These are phyloP conservation scores for Calamus simplicifolius DNA, from an alignment of 176 grass and related monocot genomes.

Conservation along the genomic window DNA sequence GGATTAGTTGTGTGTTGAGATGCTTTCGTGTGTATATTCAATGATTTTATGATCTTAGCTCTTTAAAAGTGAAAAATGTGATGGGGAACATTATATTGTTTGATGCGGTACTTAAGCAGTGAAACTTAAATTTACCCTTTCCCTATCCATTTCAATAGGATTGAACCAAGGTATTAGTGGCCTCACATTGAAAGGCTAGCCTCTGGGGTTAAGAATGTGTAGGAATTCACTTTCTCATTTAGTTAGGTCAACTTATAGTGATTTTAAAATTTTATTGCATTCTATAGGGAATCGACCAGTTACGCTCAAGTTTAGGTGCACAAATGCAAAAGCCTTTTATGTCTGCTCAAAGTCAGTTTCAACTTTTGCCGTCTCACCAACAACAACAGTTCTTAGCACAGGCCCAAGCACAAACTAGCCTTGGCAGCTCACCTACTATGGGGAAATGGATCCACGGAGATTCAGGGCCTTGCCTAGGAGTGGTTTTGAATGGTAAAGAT, in stretches of 20 bases:
- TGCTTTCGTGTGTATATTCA: too few relatives aligned
- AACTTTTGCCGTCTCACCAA: constrained; percentile 53
- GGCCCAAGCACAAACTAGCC: constrained; percentile 61
- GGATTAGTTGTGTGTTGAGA: too few relatives aligned
- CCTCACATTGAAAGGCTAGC: constrained; percentile 93
- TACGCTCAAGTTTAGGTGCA: constrained; percentile 59
- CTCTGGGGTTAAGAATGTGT: constrained; percentile 54
- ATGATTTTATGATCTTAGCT: too few relatives aligned
- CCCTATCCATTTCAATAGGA: constrained; percentile 39
- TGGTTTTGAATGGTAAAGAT: constrained; percentile 47
- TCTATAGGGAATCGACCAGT: constrained; percentile 62
- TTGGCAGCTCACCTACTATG: constrained; percentile 21
- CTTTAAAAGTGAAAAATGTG: too few relatives aligned
- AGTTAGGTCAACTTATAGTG: too few relatives aligned
- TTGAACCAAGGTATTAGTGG: constrained; percentile 81
- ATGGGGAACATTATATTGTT: too few relatives aligned
- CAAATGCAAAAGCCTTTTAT: constrained; percentile 71
- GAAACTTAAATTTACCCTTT: constrained; percentile 24
- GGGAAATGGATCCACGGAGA: constrained; percentile 31
- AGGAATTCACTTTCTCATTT: too few relatives aligned
- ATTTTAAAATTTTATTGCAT: background rate
- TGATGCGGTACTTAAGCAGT: too few relatives aligned
- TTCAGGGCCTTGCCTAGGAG: constrained; percentile 49
- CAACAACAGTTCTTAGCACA: constrained; percentile 69
- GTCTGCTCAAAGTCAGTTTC: constrained; percentile 75